Conservation (phyloP, 2,329 filamentous ascomycete species). For the Phyllosticta citrichinensis region DNA sequence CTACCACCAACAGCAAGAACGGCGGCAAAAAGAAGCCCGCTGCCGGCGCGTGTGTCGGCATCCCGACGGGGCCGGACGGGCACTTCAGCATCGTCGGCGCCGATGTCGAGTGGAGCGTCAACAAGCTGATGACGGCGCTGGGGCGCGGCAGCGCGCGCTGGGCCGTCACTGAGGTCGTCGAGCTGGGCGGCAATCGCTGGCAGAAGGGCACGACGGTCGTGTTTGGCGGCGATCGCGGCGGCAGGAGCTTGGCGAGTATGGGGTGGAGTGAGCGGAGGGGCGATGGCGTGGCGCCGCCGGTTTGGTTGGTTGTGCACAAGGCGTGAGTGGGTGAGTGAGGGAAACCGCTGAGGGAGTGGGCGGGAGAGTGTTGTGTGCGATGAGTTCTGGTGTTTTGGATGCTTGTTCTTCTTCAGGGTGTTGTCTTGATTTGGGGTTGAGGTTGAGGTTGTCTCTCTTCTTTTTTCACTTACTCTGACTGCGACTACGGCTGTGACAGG, state of each 20-base stretch:
- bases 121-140: constrained; percentile 6
- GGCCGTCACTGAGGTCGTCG: constrained; percentile 11
- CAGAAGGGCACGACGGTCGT: constrained; percentile 8
- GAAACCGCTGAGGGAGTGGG: no score
- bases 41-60: not conserved
- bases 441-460: no score
- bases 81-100: constrained; percentile 4
- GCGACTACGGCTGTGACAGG: no score
- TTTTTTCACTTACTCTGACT: no score
- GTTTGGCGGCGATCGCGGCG: not conserved
- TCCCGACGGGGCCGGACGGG: not conserved
- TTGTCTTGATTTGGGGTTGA: no score
- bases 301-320: constrained; percentile 9
- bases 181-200: constrained; percentile 10
- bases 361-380: no score
- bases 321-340: not conserved
- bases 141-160: constrained; percentile 5
- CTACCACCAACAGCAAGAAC: not conserved
- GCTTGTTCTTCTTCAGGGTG: no score
- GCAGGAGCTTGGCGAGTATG: not conserved
- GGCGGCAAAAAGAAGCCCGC: not conserved
- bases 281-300: not conserved
- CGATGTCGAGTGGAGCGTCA: constrained; percentile 8
- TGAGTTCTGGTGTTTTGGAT: no score
- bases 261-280: constrained; percentile 8